Base-by-base conservation (phyloP, 2,329 filamentous ascomycete species). In the Aspergillus carbonarius region DNA sequence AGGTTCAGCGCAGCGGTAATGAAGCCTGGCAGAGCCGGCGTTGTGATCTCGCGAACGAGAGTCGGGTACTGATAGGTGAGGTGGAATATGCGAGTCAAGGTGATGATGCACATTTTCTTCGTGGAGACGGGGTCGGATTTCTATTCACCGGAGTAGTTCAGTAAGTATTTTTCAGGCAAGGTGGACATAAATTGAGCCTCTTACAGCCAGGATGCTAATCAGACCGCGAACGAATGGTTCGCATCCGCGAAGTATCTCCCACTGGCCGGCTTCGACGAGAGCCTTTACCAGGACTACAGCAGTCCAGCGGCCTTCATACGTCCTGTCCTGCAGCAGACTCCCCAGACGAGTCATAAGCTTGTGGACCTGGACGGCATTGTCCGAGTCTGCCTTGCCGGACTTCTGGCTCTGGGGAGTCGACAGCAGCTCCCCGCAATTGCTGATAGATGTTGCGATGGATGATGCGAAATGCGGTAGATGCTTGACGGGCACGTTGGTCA, bases 21-120 rank as follows among this genome's bases (percentile, higher is more conserved):
- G 68, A 93, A 96, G 1, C 83, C 78, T 1, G 91, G 86, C 18
- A 97, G 78, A 3, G 86, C 90, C 2, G 92, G 92, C 0, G 92
- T 96, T 1, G 90, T 93, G 60, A 97, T 91, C 72, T 97, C 93
- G 66, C 93, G 85, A 46, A 93, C 82, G 54, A 97, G 81, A 8
- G 91, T 95, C 60, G 89, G 91, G 70, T 92, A 92, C 37, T 88
- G 86, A 70, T 92, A 90, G 40, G 93, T 89, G 35, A 95, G 83
- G 65, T 87, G 83, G 77, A 95, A 97, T 66, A 97, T 92, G 69
- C 90, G 88, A 18, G 90, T 90, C 61, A 97, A 79, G 13, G 90
- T 86, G 61, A 95, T 84, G 51, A 96, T 80, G 64, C 85, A 86
- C 59, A 97, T 75, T 71, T 89, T 89, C 71, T 95, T 96, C 34